phyloP scores from a whole-genome alignment of 2,329 filamentous ascomycete genomes.

The Arthrobotrys musiformis region DNA sequence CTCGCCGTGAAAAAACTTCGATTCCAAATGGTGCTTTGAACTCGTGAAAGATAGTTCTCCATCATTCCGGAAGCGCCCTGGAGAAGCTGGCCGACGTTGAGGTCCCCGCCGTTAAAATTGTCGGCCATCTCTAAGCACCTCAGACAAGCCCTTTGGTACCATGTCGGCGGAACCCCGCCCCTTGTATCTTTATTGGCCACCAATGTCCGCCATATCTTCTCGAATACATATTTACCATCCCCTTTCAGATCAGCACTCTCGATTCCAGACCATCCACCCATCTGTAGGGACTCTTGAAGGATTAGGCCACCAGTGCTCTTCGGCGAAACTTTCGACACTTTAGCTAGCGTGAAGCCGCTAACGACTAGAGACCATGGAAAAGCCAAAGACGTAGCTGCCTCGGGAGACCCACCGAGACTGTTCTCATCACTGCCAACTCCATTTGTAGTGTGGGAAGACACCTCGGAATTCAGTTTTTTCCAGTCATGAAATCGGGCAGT shows the following conservation, averaged over 20 bases:
- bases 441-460: background rate
- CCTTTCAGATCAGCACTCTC: background rate
- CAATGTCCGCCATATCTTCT: slow-evolving; percentile 57
- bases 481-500: slow-evolving; percentile 59
- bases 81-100: slow-evolving; percentile 6
- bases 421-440: too few species aligned
- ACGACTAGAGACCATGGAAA: background rate
- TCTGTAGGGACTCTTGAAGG: slow-evolving; percentile 57
- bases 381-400: background rate
- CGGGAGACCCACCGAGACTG: too few species aligned
- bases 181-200: slow-evolving; percentile 35
- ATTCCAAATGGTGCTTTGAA: background rate
- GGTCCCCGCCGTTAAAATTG: slow-evolving; percentile 11
- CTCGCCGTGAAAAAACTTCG: background rate
- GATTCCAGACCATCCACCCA: slow-evolving; percentile 57
- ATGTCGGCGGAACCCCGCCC: slow-evolving; percentile 56
- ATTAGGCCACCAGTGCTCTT: slow-evolving; percentile 58
- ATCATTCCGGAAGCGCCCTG: background rate
- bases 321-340: slow-evolving; percentile 51
- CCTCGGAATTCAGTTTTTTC: background rate
- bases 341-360: slow-evolving; percentile 55
- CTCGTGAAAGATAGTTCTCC: background rate
- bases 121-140: slow-evolving; percentile 54
- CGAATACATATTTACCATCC: slow-evolving; percentile 55
- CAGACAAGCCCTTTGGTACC: slow-evolving; percentile 57